Evolutionary conservation across 768 basidiomycete species (phyloP), one percentile per base, ranked within the genome.

Genomic region (Stropharia rugosoannulata): DNA sequence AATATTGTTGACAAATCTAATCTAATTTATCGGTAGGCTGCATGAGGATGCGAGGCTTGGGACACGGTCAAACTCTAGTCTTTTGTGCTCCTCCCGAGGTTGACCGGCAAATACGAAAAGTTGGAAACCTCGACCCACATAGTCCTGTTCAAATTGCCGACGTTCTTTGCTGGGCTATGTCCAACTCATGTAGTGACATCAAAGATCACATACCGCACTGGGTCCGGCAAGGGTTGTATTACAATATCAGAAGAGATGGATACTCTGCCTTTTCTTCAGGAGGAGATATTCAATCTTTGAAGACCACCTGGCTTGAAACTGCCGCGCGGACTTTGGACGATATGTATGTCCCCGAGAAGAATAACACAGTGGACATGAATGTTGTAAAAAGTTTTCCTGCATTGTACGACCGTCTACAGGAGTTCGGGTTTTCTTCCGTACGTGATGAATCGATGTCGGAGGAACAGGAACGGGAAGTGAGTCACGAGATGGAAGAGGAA

Each of bases 31-130:
- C 39, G n/a, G 32, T 48, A 81, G 80, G 79, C 3, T 82, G 80
- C 51, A 82, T 82, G 80, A 69, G 80, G 11, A 80, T 82, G 80
- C 71, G 81, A 2, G 70, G 73, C 59, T 69, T 82, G 1, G 81
- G 81, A 11, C 61, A 66, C 9, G 76, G 75, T 0, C 80, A 82
- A 51, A 76, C 80, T 1, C 61, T 81, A n/a, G 64, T 75, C 52
- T 80, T 81, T 59, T 76, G 78, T 44, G 79, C 76, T 9, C 73
- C 80, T 6, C 60, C 63, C 0, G 78, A 80, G 43, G 67, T 80
- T 4, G 72, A 76, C 49, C 58, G 59, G 9, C 48, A 56, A 1
- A 77, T 82, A 51, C 73, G 73, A n/a, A 42, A 56, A 4, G 54
- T 67, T 15, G 70, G 66, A 38, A 37, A 1, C 3, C 40, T 60